Evolutionary conservation across 441 rosid species (phyloP).

Genomic region (Syzygium malaccense): DNA sequence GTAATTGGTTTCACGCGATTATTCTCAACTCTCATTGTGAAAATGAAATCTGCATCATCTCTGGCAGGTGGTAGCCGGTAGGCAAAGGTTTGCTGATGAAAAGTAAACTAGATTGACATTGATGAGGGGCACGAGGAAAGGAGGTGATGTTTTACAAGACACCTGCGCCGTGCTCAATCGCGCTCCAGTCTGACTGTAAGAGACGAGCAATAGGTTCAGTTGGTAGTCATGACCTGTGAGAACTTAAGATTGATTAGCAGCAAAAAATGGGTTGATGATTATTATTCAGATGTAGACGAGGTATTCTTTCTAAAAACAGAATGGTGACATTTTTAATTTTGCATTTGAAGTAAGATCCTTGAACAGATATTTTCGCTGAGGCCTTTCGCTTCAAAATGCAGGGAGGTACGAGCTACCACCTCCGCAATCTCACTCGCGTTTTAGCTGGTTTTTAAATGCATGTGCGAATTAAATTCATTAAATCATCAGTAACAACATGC

Average conservation of each 20-base stretch:
- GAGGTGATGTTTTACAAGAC: constrained; percentile 31
- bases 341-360: constrained; percentile 21
- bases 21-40: neutral
- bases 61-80: neutral
- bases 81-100: neutral
- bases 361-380: neutral
- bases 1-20: neutral
- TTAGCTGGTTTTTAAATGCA: neutral
- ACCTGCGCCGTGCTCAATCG: constrained; percentile 27
- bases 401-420: neutral
- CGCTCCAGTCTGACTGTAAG: constrained; percentile 12
- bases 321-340: constrained; percentile 23
- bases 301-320: constrained; percentile 24
- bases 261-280: constrained; percentile 2
- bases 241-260: constrained; percentile 16
- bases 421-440: neutral
- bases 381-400: neutral
- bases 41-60: neutral
- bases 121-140: neutral
- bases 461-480: neutral
- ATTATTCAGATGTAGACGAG: constrained; percentile 31
- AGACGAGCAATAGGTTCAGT: constrained; percentile 8
- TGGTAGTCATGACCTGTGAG: constrained; percentile 32
- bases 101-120: neutral
- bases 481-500: neutral